Base-by-base conservation (phyloP, 805 yeast species). In the Metschnikowia bowlesiae region DNA sequence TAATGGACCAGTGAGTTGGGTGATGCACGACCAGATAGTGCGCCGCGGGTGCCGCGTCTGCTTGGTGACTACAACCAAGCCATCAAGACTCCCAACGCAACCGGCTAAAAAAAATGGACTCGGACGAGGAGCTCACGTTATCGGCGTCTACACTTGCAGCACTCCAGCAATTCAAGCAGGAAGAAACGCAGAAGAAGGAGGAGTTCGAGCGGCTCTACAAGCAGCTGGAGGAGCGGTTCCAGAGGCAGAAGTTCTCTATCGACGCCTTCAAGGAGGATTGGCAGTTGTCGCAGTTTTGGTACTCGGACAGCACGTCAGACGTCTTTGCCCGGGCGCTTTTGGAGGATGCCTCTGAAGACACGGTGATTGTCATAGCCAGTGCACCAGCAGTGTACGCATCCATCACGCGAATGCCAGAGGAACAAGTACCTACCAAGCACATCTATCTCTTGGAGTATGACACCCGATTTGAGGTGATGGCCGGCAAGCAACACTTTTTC, bases 301-400 rank as follows among this genome's bases (percentile, higher is more conserved):
- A 89, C 62, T 71, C 78, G 50, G 91, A 89, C 53, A 68, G 72
- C 2, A 90, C 97, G 0, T 90, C 96, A 0, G 77, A 75, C 46
- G 62, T 68, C 0, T 65, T 89, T 16, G 94, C 89, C 0, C 79
- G 78, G 53, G 94, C 88, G 7, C 70, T 89, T 39, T 66, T 89
- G 11, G 87, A 84, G 34, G 94, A 89, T 7, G 94, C 95, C 1
- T 86, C 84, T 56, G 77, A 76, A 48, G 75, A 79, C 36, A 87
- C 95, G 0, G 83, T 82, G 1, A 76, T 90, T 40, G 87, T 86
- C 45, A 78, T 90, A 47, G 88, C 87, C 1, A 83, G 91, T 69
- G 96, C 97, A 1, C 97, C 97, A 16, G 87, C 96, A 0, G 96
- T 89, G 3, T 90, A 85, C 68, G 95, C 96, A 1, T 94, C 92